Evolutionary conservation across 257 asterid species (phyloP), one percentile per base, ranked within the genome.

Genomic region (Solanum virginianum): DNA sequence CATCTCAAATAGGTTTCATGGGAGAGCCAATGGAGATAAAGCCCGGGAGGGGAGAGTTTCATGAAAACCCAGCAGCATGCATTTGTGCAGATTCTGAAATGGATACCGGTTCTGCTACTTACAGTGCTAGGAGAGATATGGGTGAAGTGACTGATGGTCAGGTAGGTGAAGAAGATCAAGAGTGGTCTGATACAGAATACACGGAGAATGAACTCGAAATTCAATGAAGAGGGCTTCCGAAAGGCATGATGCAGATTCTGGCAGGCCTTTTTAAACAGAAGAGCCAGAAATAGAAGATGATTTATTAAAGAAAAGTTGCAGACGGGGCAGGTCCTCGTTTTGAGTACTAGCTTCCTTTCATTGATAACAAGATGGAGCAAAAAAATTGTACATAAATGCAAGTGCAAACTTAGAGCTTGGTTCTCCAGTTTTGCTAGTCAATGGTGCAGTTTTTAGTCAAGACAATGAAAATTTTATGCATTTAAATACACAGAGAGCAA

Each of bases 11-110:
- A 74, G 98, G 97, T 24, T 94, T 89, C 88, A 92, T 93, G 98
- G 95, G 98, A 57, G 95, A 88, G 86, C 92, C 94, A 39, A 89
- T 91, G 49, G 97, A 93, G 86, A 89, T 90, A 15, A 91, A 86
- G 79, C 93, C 91, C 2, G 95, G 97, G 15, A 85, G 85, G 85
- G 98, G 92, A 5, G 95, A 85, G 84, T 94, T 94, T 85, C 97
- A 94, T 43, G 98, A 94, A 84, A 90, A 94, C 88, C 97, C 98
- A 8, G 81, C 85, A 51, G 41, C 97, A 29, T 94, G 98, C 91
- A 93, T 93, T 51, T 93, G 98, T 82, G 85, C 90, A 86, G 86
- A 80, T n/a, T 63, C 90, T 24, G 69, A 88, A 68, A 54, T 53
- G 32, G 54, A 39, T 13, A 56, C 9, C 0, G 83, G 75, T 63